Evolutionary conservation across 306 rosid genomes (phyloP), one percentile per base, ranked within the genome.

Genomic region (Gastrolobium villosum): DNA sequence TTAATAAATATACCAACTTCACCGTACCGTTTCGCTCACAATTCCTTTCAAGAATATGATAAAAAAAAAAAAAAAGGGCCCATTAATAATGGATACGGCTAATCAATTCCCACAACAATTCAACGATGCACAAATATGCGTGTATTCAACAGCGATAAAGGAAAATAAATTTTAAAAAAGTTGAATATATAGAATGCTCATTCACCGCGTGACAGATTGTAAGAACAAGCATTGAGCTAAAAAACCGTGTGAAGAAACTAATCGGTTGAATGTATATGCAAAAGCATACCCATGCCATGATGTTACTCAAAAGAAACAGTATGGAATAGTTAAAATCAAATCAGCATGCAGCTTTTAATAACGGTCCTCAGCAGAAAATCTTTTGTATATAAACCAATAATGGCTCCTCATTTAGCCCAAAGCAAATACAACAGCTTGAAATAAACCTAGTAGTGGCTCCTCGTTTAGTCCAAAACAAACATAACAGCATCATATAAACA

Each of bases 321-420:
- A 50, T 9, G 44, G 6, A 2, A 54, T 10, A n/a, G 68, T 62
- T 32, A 54, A 86, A 80, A 89, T 87, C 98, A 93, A 87, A 84
- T 79, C 35, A 70, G 32, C 67, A 8, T 74, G 64, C 65, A 68
- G 37, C 45, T 45, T 64, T 32, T 26, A 44, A 54, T 55, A 84
- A 86, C 90, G 88, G 87, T 84, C 90, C 73, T 62, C 69, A 41
- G 20, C 77, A 50, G 5, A 45, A 37, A 7, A 6, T 36, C 13
- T 39, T 80, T 35, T 78, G 79, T 79, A 85, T 66, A 85, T 66
- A 72, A 76, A 64, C 35, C 48, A 15, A 50, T 20, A 20, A 20
- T 20, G 26, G 26, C 26, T 20, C 26, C 26, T 20, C 26, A 20
- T 20, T 20, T 20, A 20, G 26, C 26, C 26, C 26, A 20, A 20